A percentile compares a stretch with the other conserved stretches of the same genome.
phyloP scores from a whole-genome alignment of 345 rosid species.

The Sisymbrium irio region DNA sequence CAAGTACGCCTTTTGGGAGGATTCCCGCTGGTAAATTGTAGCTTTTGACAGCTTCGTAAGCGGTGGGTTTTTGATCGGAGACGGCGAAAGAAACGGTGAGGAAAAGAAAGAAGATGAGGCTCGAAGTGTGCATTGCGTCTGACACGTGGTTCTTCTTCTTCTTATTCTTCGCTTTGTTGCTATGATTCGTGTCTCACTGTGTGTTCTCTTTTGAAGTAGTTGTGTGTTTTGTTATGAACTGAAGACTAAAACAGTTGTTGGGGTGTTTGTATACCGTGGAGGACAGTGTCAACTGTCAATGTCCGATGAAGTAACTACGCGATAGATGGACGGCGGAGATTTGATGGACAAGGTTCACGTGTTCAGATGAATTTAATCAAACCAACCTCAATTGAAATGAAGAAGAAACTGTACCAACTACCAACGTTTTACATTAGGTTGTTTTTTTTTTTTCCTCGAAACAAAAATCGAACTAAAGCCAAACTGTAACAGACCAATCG shows the following conservation, averaged over 20 bases:
- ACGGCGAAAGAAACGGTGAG: background rate
- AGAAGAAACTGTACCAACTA: background rate
- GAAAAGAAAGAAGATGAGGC: constrained; percentile 8
- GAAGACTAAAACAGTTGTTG: background rate
- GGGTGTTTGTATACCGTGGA: constrained; percentile 1
- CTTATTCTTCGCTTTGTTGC: background rate
- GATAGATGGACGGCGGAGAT: constrained; percentile 20
- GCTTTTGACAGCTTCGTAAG: constrained; percentile 48
- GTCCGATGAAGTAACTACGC: background rate
- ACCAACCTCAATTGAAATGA: background rate
- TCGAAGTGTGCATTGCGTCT: background rate
- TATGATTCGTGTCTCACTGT: constrained; percentile 7
- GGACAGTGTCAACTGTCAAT: background rate
- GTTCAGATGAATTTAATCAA: constrained; percentile 6
- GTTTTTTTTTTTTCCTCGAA: background rate
- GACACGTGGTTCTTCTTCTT: constrained; percentile 2
- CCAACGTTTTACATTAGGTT: background rate
- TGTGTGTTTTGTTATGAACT: background rate
- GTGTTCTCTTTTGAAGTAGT: background rate
- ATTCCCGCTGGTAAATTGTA: constrained; percentile 60
- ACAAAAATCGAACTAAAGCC: background rate
- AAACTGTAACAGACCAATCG: background rate
- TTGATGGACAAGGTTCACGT: background rate
- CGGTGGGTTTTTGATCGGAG: constrained; percentile 31
- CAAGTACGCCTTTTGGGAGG: constrained; percentile 57